Base-by-base conservation (phyloP, 345 rosid species). In the Rhizophora mangle region DNA sequence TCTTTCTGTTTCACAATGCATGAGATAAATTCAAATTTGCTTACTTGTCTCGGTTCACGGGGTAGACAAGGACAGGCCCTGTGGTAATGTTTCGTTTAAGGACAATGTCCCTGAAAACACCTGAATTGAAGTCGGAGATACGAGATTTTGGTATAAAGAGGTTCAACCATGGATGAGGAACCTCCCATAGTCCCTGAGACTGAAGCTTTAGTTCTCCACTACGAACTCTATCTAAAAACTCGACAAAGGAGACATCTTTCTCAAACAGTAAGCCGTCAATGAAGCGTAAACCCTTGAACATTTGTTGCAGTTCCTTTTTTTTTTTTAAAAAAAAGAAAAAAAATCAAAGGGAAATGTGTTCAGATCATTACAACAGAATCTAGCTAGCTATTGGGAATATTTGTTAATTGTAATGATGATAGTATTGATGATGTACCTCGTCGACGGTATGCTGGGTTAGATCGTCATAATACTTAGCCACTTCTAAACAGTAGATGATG, bases 101-200 rank as follows among this genome's bases (percentile, higher is more conserved):
- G 47, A 95, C 79, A 76, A 95, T 80, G 68, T 75, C 81, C 56
- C 54, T 80, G 78, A 95, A 83, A 69, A 92, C 89, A 60, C 89
- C 93, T 3, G 85, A 68, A 57, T 86, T 79, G 85, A 95, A 92
- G 51, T 84, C 85, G 1, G 47, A 26, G 18, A 95, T 87, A 15
- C 77, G 75, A 61, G 99, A 95, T 78, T 72, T 79, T 4, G 99
- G 97, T 21, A 95, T 72, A 27, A 95, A 92, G 2, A 95, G 79
- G 62, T 92, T 95, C 43, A 92, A 74, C 99, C 99, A 95, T 34
- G 99, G 99, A 80, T 95, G 99, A 52, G 99, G 96, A 81, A 95
- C 96, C 32, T 94, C 90, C 98, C 98, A 93, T 8, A 88, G 64
- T 57, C 96, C 92, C 73, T 81, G 79, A 13, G 87, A 69, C 39